Evolutionary conservation across 2,329 filamentous ascomycete genomes (phyloP).

Genomic region (Myriangium duriaei): DNA sequence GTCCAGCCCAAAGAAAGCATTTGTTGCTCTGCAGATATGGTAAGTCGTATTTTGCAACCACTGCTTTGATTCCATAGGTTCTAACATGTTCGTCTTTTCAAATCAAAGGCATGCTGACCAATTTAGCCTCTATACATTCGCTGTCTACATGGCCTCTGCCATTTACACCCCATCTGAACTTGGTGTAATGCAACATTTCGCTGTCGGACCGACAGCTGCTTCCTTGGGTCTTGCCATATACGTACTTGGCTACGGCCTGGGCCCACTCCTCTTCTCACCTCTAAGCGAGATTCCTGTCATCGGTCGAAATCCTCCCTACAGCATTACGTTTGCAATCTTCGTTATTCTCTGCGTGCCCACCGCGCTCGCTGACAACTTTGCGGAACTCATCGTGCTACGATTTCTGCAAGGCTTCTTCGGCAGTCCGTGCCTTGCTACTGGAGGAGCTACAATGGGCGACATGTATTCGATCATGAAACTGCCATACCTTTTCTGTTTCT

Average conservation of each 20-base stretch:
- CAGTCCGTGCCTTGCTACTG: conserved; percentile 50
- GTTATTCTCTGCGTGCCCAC: conserved; percentile 54
- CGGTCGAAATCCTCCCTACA: conserved; percentile 56
- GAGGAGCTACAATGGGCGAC: conserved; percentile 44
- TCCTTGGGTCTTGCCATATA: not conserved
- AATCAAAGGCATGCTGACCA: too few species aligned
- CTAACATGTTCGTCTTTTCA: too few species aligned
- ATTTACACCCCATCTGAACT: not conserved
- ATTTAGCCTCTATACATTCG: not conserved
- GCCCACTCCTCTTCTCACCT: conserved; percentile 53
- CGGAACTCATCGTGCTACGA: conserved; percentile 44
- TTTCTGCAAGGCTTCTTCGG: conserved; percentile 57
- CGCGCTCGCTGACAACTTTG: conserved; percentile 49
- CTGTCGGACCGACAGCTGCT: not conserved
- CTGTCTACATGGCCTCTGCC: not conserved
- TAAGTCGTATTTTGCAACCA: too few species aligned
- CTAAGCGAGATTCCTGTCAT: conserved; percentile 54
- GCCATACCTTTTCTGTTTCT: conserved; percentile 47
- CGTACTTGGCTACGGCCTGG: conserved; percentile 36
- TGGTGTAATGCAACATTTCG: not conserved
- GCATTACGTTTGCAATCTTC: conserved; percentile 55
- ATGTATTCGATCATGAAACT: conserved; percentile 42
- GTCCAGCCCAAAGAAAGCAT: conserved; percentile 30
- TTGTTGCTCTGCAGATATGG: conserved; percentile 35
- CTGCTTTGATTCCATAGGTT: too few species aligned